Conservation (phyloP, 140 eudicot species). For the Stevia rebaudiana region DNA sequence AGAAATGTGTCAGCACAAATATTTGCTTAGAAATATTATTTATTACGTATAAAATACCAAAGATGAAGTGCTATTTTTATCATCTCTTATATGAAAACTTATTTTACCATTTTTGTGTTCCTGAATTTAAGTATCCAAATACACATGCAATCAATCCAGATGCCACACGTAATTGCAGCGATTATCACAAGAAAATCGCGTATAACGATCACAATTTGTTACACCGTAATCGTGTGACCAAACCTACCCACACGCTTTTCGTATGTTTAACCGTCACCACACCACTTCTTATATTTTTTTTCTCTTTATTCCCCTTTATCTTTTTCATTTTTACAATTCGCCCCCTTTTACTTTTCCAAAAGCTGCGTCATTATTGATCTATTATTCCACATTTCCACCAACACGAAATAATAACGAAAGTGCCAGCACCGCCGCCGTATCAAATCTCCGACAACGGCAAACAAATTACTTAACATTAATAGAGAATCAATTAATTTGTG, state of each 20-base stretch:
- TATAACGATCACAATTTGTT: slow-evolving; percentile 10
- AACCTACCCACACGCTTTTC: slow-evolving; percentile 22
- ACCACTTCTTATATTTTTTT: not conserved
- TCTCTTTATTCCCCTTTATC: slow-evolving; percentile 21
- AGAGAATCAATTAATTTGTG: slow-evolving; percentile 5
- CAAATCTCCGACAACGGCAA: slow-evolving; percentile 16
- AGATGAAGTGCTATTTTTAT: too few relatives aligned
- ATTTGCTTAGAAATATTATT: too few relatives aligned
- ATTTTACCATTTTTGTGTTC: not conserved
- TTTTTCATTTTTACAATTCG: slow-evolving; percentile 10
- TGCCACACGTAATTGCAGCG: slow-evolving; percentile 12
- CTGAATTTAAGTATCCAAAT: not conserved
- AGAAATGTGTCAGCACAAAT: too few relatives aligned
- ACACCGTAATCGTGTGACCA: slow-evolving; percentile 20
- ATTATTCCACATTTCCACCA: slow-evolving; percentile 24
- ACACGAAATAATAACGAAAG: not conserved
- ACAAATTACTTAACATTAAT: not conserved
- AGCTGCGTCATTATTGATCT: slow-evolving; percentile 23
- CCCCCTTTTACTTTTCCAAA: slow-evolving; percentile 28
- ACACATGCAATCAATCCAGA: not conserved
- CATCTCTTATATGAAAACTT: too few relatives aligned
- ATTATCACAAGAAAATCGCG: slow-evolving; percentile 17
- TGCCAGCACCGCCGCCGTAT: slow-evolving; percentile 13
- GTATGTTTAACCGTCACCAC: slow-evolving; percentile 6
- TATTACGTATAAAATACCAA: too few relatives aligned